Conservation (phyloP, 208 protist genomes). For the Borovskyia barvae region DNA sequence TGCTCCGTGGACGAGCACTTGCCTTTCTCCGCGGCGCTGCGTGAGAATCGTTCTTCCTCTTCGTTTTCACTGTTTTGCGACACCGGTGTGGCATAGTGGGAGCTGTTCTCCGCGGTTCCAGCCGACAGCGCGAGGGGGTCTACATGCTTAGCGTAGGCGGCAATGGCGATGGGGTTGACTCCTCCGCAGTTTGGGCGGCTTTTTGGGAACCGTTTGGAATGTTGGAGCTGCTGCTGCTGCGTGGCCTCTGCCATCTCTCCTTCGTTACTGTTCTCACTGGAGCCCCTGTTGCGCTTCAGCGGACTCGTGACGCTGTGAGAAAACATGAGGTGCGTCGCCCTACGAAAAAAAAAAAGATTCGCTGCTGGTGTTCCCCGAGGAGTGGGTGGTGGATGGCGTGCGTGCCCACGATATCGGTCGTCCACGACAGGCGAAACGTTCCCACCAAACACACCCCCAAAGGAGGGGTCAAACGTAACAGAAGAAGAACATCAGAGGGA, state of each 20-base stretch:
- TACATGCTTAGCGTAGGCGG: too few relatives aligned
- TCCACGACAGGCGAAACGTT: too few relatives aligned
- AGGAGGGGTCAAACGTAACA: too few relatives aligned
- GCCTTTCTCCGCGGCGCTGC: background rate
- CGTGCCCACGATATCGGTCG: too few relatives aligned
- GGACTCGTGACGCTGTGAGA: slow-evolving; percentile 13
- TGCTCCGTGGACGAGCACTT: background rate
- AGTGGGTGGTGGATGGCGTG: too few relatives aligned
- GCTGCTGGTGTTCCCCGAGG: too few relatives aligned
- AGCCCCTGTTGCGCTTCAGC: slow-evolving; percentile 22
- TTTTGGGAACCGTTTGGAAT: too few relatives aligned
- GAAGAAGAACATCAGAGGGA: too few relatives aligned
- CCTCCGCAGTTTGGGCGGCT: too few relatives aligned
- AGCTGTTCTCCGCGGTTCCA: slow-evolving; percentile 3
- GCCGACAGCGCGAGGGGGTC: background rate
- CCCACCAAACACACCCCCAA: too few relatives aligned
- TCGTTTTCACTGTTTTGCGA: slow-evolving; percentile 7
- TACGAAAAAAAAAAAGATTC: too few relatives aligned
- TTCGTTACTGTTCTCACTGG: slow-evolving; percentile 3
- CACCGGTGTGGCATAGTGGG: slow-evolving; percentile 15
- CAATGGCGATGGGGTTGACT: too few relatives aligned
- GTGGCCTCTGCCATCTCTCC: slow-evolving; percentile 3
- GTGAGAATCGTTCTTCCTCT: slow-evolving; percentile 2
- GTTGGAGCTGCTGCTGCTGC: slow-evolving; percentile 1
- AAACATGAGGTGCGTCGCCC: slow-evolving; percentile 1